phyloP scores from a whole-genome alignment of 2,329 filamentous ascomycete genomes.

The Exophiala viscosa region DNA sequence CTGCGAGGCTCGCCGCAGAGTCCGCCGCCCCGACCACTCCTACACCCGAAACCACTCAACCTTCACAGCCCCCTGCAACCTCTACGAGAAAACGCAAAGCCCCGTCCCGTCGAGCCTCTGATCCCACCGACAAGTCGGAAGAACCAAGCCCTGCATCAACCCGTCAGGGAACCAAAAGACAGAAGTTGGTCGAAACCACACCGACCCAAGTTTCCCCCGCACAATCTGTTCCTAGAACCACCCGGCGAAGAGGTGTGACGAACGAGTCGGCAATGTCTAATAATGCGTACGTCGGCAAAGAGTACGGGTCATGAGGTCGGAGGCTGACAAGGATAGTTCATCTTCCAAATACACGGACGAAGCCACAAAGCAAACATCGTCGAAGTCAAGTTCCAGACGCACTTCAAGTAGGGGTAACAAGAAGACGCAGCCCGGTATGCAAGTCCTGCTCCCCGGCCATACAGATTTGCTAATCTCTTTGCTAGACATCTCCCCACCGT shows the following conservation, averaged over 20 bases:
- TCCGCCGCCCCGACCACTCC: slow-evolving; percentile 41
- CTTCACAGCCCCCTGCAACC: slow-evolving; percentile 40
- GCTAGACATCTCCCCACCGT: slow-evolving; percentile 35
- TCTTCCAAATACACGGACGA: slow-evolving; percentile 64
- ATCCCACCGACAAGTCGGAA: slow-evolving; percentile 38
- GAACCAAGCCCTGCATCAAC: slow-evolving; percentile 31
- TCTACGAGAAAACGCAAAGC: slow-evolving; percentile 69
- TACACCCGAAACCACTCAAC: slow-evolving; percentile 27
- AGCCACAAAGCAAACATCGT: slow-evolving; percentile 50
- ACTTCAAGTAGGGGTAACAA: slow-evolving; percentile 67
- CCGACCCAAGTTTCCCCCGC: slow-evolving; percentile 37
- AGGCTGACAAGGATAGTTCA: slow-evolving; percentile 45
- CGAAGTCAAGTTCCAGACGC: slow-evolving; percentile 64
- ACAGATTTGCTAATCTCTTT: not conserved
- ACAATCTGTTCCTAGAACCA: slow-evolving; percentile 14
- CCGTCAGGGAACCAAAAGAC: slow-evolving; percentile 64
- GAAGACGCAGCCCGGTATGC: slow-evolving; percentile 56
- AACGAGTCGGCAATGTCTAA: slow-evolving; percentile 35
- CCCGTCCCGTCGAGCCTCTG: slow-evolving; percentile 51
- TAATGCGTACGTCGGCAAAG: slow-evolving; percentile 18
- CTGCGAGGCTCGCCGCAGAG: slow-evolving; percentile 81
- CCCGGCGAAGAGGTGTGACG: slow-evolving; percentile 13
- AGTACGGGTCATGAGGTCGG: slow-evolving; percentile 17
- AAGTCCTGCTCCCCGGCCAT: slow-evolving; percentile 36
- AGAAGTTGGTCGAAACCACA: slow-evolving; percentile 56